These are phyloP conservation scores for Shiraia sp. DNA, from an alignment of 2,329 filamentous ascomycete species.

Conservation along the genomic window DNA sequence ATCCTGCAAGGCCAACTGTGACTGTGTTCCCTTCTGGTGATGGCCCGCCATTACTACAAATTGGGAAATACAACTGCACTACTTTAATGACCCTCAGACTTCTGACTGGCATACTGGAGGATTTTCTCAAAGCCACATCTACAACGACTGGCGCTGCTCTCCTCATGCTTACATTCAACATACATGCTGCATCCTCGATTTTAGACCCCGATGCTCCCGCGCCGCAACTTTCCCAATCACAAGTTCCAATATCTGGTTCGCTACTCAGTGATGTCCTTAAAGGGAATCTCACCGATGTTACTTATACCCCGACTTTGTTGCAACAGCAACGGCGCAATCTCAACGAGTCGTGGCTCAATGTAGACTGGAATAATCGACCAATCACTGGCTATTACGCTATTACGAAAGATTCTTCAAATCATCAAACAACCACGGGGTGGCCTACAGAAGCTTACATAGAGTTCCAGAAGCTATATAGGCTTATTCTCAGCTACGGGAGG, in stretches of 20 bases:
- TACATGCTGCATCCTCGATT: constrained; percentile 57
- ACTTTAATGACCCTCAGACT: constrained; percentile 55
- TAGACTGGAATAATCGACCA: constrained; percentile 48
- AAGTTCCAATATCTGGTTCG: constrained; percentile 51
- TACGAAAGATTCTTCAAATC: constrained; percentile 41
- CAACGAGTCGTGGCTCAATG: constrained; percentile 61
- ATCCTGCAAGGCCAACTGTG: constrained; percentile 15
- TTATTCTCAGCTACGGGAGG: constrained; percentile 60
- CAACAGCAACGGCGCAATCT: constrained; percentile 58
- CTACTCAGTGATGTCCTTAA: constrained; percentile 54
- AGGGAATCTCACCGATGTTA: constrained; percentile 52
- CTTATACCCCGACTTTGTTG: constrained; percentile 60
- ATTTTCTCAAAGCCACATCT: constrained; percentile 58
- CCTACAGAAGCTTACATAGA: constrained; percentile 64
- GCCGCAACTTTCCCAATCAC: constrained; percentile 43
- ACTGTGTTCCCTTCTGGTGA: constrained; percentile 23
- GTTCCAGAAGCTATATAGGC: constrained; percentile 56
- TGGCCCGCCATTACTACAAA: constrained; percentile 44
- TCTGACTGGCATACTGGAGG: constrained; percentile 54
- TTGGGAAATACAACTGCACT: constrained; percentile 61
- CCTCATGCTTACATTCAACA: constrained; percentile 59
- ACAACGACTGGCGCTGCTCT: constrained; percentile 60
- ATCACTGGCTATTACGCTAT: constrained; percentile 58
- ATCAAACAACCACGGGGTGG: constrained; percentile 63
- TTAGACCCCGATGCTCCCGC: constrained; percentile 47